These are phyloP conservation scores for Yamadazyma scolyti DNA, from an alignment of 805 yeast species.

Conservation along the genomic window DNA sequence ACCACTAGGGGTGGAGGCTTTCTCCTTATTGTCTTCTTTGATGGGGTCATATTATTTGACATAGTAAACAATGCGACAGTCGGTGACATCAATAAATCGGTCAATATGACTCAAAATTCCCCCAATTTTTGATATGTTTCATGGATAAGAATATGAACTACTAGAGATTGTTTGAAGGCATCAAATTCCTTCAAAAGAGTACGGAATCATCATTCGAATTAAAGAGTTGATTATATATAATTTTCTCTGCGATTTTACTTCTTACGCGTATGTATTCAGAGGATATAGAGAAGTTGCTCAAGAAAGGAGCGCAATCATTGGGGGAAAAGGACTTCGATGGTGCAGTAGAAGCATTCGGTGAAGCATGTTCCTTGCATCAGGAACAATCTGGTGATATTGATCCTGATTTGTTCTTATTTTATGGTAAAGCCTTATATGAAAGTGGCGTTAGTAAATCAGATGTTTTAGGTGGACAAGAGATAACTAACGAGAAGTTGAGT, in stretches of 20 bases:
- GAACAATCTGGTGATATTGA: constrained; percentile 55
- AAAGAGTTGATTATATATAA: too few relatives aligned
- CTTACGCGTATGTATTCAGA: constrained; percentile 38
- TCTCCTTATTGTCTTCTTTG: constrained; percentile 18
- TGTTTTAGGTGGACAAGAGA: constrained; percentile 56
- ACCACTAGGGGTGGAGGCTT: constrained; percentile 23
- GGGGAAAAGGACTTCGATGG: constrained; percentile 62
- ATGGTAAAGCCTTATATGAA: constrained; percentile 78
- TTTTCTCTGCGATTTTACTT: too few relatives aligned
- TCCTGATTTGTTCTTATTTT: constrained; percentile 67
- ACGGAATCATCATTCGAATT: too few relatives aligned
- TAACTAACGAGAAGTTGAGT: constrained; percentile 12
- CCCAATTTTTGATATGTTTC: too few relatives aligned
- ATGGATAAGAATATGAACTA: too few relatives aligned
- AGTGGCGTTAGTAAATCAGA: constrained; percentile 72
- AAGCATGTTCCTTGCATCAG: constrained; percentile 61
- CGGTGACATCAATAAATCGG: constrained; percentile 1
- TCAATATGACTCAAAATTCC: too few relatives aligned
- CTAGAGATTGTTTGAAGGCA: too few relatives aligned
- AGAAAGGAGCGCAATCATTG: constrained; percentile 61
- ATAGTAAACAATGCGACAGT: not conserved
- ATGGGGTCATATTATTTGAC: too few relatives aligned
- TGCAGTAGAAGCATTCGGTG: constrained; percentile 70
- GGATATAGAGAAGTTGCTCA: constrained; percentile 46
- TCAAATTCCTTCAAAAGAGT: too few relatives aligned